Evolutionary conservation across 1,284 basidiomycete genomes (phyloP), one percentile per base, ranked within the genome.

Genomic region (Fereydounia khargensis): DNA sequence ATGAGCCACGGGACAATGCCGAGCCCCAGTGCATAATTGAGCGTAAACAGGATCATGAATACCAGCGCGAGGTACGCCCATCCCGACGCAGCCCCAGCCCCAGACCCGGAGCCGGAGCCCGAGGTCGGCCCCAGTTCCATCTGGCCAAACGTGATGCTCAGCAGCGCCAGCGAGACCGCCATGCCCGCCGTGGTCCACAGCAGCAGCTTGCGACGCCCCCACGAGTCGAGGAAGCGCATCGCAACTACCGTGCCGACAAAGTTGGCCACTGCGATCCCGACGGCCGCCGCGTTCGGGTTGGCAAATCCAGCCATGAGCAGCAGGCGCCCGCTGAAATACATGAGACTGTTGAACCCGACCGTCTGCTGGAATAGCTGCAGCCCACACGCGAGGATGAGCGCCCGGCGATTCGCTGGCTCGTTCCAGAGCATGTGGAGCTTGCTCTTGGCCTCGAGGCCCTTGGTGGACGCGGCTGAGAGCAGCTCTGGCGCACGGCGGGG

Each of bases 1-100:
- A 71, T 46, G 7, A 71, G 47, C 68, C 68, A 71, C 0, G 68
- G 68, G 0, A 70, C 42, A 20, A 68, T 66, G 4, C 68, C 68
- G 4, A 67, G 34, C 2, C 68, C 68, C 10, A 71, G 53, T 2
- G 69, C 67, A 23, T 69, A 71, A 39, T 32, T 53, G 17, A 67
- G 53, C 17, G 57, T 61, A 30, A 60, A 57, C 1, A 58, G 24
- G 34, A 68, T 46, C 59, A 68, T 64, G 16, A 40, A 49, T 0
- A 44, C 6, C 14, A 68, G 35, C n/a, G 48, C 57, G 31, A 34
- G n/a, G 41, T 60, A 55, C 3, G 68, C 45, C 65, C 62, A 68
- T 11, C 11, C 32, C n/a, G 18, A 6, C 13, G 17, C n/a, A 2
- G 9, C 11, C 17, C 14, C 22, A 17, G 17, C 20, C 24, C 8